A percentile compares a stretch with the other conserved stretches of the same genome.
phyloP scores from a whole-genome alignment of 805 yeast species.

The Hyphopichia homilentoma region DNA sequence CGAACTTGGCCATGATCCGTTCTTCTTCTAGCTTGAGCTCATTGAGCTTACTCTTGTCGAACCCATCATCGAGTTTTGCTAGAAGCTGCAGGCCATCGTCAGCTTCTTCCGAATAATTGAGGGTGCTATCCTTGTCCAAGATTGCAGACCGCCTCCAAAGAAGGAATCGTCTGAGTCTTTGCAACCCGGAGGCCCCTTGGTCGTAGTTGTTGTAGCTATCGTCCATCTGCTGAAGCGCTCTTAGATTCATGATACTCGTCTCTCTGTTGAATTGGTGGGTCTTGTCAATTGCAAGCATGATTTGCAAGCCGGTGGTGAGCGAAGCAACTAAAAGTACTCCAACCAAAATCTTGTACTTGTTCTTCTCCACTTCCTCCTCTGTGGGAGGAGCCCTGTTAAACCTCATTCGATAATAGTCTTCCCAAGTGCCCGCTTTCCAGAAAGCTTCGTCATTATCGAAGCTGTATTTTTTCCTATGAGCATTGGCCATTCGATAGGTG shows the following conservation, averaged over 20 bases:
- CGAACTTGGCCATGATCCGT: conserved; percentile 29
- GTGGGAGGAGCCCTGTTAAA: conserved; percentile 37
- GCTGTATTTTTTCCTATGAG: conserved; percentile 28
- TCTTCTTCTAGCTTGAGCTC: too few species aligned
- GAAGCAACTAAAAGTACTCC: conserved; percentile 31
- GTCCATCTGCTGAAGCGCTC: conserved; percentile 25
- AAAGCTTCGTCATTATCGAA: conserved; percentile 40
- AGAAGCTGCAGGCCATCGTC: too few species aligned
- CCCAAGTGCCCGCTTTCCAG: conserved; percentile 66
- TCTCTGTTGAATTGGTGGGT: conserved; percentile 26
- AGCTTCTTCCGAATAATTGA: too few species aligned
- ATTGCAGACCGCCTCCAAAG: conserved; percentile 26
- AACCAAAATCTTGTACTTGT: conserved; percentile 37
- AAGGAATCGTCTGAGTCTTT: conserved; percentile 31
- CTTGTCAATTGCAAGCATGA: conserved; percentile 34
- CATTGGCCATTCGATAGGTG: conserved; percentile 35
- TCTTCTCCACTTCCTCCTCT: conserved; percentile 37
- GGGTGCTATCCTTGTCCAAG: conserved; percentile 16
- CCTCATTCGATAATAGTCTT: conserved; percentile 49
- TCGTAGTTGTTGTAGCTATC: conserved; percentile 24
- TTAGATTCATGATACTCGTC: conserved; percentile 21
- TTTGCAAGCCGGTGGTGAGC: conserved; percentile 29
- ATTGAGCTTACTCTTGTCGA: too few species aligned
- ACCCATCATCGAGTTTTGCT: too few species aligned
- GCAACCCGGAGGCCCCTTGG: conserved; percentile 22